Percentiles rank a stretch among this genome's conserved stretches.
Conservation (phyloP, 2,329 filamentous ascomycete genomes). For the Aquanectria penicillioides region DNA sequence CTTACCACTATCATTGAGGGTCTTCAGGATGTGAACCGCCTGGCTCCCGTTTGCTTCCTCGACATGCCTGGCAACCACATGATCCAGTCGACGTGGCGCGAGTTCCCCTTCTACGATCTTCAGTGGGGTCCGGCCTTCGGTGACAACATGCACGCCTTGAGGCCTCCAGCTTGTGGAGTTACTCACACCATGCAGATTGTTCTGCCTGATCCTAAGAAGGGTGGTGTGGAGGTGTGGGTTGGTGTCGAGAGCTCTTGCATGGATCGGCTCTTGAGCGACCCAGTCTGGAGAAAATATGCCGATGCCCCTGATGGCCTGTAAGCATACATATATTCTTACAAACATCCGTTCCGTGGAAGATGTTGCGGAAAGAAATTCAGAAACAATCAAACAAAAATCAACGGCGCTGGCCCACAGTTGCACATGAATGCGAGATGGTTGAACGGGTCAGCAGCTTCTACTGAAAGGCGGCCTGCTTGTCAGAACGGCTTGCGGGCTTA, state of each 20-base stretch:
- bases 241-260: conserved; percentile 22
- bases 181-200: conserved; percentile 27
- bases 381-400: too few species aligned
- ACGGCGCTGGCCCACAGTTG: too few species aligned
- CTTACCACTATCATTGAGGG: conserved; percentile 15
- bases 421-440: too few species aligned
- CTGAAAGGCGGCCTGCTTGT: too few species aligned
- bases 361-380: not conserved
- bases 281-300: conserved; percentile 11
- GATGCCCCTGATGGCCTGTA: conserved; percentile 17
- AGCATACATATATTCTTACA: not conserved
- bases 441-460: too few species aligned
- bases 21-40: conserved; percentile 15
- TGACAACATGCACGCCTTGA: conserved; percentile 12
- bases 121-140: conserved; percentile 21
- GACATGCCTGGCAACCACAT: conserved; percentile 26
- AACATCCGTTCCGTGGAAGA: not conserved
- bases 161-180: conserved; percentile 14
- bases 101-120: conserved; percentile 25
- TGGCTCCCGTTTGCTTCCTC: conserved; percentile 17
- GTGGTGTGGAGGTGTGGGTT: conserved; percentile 17
- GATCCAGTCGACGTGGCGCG: conserved; percentile 21
- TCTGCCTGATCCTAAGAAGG: conserved; percentile 20
- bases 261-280: conserved; percentile 16
- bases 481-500: too few species aligned